Conservation (phyloP, 1,139 yeast species). For the Eremothecium cymbalariae region DNA sequence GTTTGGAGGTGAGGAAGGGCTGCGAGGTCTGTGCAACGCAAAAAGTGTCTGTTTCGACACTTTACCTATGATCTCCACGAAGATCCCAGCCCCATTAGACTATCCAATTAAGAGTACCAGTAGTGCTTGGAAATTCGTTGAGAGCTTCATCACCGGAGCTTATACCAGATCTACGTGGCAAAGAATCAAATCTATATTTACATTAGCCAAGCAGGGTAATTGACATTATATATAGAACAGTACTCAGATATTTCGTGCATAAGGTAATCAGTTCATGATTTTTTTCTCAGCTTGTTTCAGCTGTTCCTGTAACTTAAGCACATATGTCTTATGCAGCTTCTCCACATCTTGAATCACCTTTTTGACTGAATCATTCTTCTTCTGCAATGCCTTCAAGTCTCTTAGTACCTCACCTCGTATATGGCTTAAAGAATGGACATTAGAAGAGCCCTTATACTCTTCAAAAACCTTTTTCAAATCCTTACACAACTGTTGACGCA, state of each 20-base stretch:
- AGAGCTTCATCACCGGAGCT: conserved; percentile 77
- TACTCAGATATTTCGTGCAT: conserved; percentile 3
- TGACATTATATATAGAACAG: conserved; percentile 7
- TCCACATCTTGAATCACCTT: conserved; percentile 55
- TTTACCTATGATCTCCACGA: conserved; percentile 66
- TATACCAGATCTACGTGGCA: conserved; percentile 70
- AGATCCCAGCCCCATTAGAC: conserved; percentile 80
- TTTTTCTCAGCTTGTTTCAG: conserved; percentile 55
- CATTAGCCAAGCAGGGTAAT: conserved; percentile 38
- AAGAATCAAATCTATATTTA: conserved; percentile 45
- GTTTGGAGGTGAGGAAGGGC: conserved; percentile 95
- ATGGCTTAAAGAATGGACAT: conserved; percentile 46
- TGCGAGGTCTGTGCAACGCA: conserved; percentile 77
- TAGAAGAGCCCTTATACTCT: conserved; percentile 48
- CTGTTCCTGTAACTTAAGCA: conserved; percentile 48
- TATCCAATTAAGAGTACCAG: conserved; percentile 79
- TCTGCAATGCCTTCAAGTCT: conserved; percentile 47
- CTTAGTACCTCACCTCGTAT: conserved; percentile 57
- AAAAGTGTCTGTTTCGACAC: conserved; percentile 83
- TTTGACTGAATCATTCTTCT: conserved; percentile 48
- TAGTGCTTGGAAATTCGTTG: conserved; percentile 82
- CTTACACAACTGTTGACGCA: conserved; percentile 51
- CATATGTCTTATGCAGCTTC: conserved; percentile 54
- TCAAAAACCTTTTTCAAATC: conserved; percentile 58
- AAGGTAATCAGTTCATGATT: conserved; percentile 18